Conservation (phyloP, 441 rosid species). For the Adansonia gregorii region DNA sequence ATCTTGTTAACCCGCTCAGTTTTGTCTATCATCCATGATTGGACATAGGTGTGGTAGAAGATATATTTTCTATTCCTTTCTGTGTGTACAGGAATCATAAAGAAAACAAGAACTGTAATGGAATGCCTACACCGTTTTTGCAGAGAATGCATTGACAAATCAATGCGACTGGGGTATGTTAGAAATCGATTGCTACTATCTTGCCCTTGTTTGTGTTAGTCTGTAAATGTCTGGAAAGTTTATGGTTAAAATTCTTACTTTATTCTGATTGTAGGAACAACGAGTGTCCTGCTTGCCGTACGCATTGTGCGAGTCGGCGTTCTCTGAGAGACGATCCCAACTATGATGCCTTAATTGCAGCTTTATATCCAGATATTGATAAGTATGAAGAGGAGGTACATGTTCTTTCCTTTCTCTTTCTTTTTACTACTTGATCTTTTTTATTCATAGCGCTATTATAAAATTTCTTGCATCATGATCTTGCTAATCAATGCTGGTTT, state of each 20-base stretch:
- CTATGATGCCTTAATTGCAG: slow-evolving; percentile 87
- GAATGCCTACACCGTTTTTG: slow-evolving; percentile 97
- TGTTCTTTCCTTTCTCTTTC: background rate
- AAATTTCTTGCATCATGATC: slow-evolving; percentile 19
- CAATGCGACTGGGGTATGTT: slow-evolving; percentile 94
- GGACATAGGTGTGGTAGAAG: slow-evolving; percentile 2
- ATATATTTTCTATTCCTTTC: background rate
- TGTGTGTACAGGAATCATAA: slow-evolving; percentile 71
- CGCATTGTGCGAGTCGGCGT: slow-evolving; percentile 97
- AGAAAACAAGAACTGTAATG: slow-evolving; percentile 96
- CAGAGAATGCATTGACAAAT: slow-evolving; percentile 96
- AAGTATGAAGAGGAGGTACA: slow-evolving; percentile 83
- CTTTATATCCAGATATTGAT: slow-evolving; percentile 81
- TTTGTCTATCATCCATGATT: background rate
- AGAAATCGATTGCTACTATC: slow-evolving; percentile 1
- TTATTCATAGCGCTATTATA: slow-evolving; percentile 3
- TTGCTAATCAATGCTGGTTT: slow-evolving; percentile 29
- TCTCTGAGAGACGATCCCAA: slow-evolving; percentile 94
- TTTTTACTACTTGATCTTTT: slow-evolving; percentile 18
- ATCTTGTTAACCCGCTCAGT: background rate
- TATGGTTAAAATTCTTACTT: slow-evolving; percentile 2
- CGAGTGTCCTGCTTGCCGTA: slow-evolving; percentile 99
- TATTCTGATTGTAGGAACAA: slow-evolving; percentile 68
- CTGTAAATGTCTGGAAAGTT: slow-evolving; percentile 21
- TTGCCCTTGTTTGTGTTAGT: slow-evolving; percentile 2